Evolutionary conservation across 495 filamentous ascomycete species (phyloP), one percentile per base, ranked within the genome.

Genomic region (Rhypophila decipiens): DNA sequence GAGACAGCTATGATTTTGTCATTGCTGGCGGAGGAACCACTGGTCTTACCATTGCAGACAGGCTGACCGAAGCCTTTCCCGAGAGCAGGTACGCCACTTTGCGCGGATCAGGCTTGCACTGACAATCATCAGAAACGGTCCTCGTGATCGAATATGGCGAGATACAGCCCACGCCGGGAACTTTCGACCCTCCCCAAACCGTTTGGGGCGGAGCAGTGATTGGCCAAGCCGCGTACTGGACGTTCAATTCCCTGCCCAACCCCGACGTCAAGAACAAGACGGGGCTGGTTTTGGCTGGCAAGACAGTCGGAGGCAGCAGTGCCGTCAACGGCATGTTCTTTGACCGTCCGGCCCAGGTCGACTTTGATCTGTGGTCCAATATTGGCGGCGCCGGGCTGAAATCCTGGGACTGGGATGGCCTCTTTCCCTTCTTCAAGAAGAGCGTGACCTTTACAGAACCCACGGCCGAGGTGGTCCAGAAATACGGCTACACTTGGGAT

Each of bases 11-110:
- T 37, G 69, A 72, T 47, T 72, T 68, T 27, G 42, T 72, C 37
- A 51, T 73, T 23, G 57, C 64, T 2, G 69, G 69, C 13, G 69
- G 63, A 1, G 69, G 69, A 13, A 70, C 60, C 18, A 58, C 60
- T 7, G 68, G 70, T 10, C 47, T 71, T 39, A 63, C 67, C 2
- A 57, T 73, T 12, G 68, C 70, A 8, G 60, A 59, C 24, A 58
- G 68, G 5, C 61, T 73, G 12, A 50, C 55, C 1, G 46, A 56
- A 39, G 51, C 50, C 23, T 57, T 44, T 19, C 42, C 42, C 4
- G 34, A 33, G 4, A 44, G 42, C 27, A n/a, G 12, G 42, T 44
- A 13, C 24, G 13, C n/a, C 15, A 5, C 23, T 4, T 17, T 12
- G 19, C 19, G 17, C 11, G 17, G 4, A 10, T 4, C n/a, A 12